These are phyloP conservation scores for Magnusiomyces fungicola DNA, from an alignment of 1,139 yeast species.

Conservation along the genomic window DNA sequence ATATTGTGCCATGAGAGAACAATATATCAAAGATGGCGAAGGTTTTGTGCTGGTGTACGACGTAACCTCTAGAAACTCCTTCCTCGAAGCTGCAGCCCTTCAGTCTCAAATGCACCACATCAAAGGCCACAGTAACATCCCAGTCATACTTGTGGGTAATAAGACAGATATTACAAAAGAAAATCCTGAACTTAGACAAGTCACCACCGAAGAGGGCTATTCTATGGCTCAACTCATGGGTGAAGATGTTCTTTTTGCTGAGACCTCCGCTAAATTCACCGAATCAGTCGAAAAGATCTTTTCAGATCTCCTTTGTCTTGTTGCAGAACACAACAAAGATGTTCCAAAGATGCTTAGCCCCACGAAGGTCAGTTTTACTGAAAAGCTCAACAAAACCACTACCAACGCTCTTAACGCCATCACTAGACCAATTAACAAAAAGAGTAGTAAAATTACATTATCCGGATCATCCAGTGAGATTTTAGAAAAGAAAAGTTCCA, in stretches of 20 bases:
- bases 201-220: slow-evolving; percentile 73
- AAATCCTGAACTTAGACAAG: slow-evolving; percentile 53
- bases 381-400: neutral
- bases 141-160: slow-evolving; percentile 36
- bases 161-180: slow-evolving; percentile 55
- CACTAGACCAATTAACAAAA: neutral
- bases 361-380: neutral
- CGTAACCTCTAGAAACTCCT: slow-evolving; percentile 69
- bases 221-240: slow-evolving; percentile 58
- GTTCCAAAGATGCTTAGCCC: neutral
- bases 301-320: slow-evolving; percentile 61
- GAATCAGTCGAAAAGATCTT: slow-evolving; percentile 93
- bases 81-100: slow-evolving; percentile 70
- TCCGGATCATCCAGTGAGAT: neutral
- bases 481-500: neutral
- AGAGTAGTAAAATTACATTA: neutral
- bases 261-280: slow-evolving; percentile 89
- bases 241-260: slow-evolving; percentile 70
- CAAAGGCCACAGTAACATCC: slow-evolving; percentile 45
- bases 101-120: slow-evolving; percentile 81
- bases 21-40: slow-evolving; percentile 64
- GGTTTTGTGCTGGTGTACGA: slow-evolving; percentile 50
- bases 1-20: slow-evolving; percentile 85
- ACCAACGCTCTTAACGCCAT: slow-evolving; percentile 4
- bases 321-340: slow-evolving; percentile 40